Conservation (phyloP, 345 rosid genomes). For the Dimocarpus longan region DNA sequence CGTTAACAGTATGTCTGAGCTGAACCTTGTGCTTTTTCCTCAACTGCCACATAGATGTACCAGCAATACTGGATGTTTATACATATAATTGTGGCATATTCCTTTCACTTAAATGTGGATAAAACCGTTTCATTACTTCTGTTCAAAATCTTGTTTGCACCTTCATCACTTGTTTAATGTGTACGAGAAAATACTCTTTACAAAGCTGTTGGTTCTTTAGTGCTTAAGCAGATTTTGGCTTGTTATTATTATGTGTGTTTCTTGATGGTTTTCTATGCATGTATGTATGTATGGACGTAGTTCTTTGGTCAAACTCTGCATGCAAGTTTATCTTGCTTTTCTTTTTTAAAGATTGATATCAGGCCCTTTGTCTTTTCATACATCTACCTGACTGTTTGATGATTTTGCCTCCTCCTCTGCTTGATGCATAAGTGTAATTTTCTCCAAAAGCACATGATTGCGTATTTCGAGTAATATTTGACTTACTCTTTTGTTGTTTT, state of each 20-base stretch:
- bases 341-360: not conserved
- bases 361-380: not conserved
- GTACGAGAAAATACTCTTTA: not conserved
- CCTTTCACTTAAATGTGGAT: not conserved
- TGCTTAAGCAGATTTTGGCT: not conserved
- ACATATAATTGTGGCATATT: not conserved
- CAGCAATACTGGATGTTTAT: not conserved
- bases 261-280: not conserved
- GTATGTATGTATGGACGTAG: not conserved
- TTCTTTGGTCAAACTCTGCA: not conserved
- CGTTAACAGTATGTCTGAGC: not conserved
- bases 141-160: not conserved
- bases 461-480: slow-evolving; percentile 11
- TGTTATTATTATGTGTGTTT: not conserved
- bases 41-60: not conserved
- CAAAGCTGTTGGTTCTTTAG: not conserved
- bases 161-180: not conserved
- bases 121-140: not conserved
- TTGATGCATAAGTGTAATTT: not conserved
- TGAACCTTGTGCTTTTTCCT: not conserved
- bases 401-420: not conserved
- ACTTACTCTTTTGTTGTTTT: slow-evolving; percentile 22
- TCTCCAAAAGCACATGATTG: not conserved
- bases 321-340: not conserved
- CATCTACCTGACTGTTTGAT: not conserved